phyloP scores from a whole-genome alignment of 1,139 yeast genomes.

The Maudiozyma humilis region DNA sequence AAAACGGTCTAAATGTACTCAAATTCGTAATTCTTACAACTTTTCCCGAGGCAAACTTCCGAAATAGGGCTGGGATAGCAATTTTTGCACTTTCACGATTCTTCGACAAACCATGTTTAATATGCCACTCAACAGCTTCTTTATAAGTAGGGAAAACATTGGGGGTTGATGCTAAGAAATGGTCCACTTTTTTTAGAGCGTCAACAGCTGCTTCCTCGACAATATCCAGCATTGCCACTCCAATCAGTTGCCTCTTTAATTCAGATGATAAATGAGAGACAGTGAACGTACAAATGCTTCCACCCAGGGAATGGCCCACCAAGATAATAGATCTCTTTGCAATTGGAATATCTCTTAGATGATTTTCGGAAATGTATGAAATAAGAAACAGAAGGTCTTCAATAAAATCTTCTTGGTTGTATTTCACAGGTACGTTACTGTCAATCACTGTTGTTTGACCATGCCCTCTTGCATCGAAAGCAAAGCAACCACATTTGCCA shows the following conservation, averaged over 20 bases:
- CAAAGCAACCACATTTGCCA: conserved; percentile 45
- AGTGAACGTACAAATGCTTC: conserved; percentile 62
- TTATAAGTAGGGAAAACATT: conserved; percentile 41
- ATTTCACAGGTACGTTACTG: conserved; percentile 32
- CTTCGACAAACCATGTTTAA: conserved; percentile 45
- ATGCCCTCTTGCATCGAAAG: conserved; percentile 81
- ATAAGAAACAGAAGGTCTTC: conserved; percentile 50
- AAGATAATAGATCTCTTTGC: conserved; percentile 38
- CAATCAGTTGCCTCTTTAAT: conserved; percentile 38
- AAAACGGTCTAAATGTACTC: conserved; percentile 49
- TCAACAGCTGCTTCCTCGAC: conserved; percentile 87
- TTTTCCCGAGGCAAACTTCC: conserved; percentile 20
- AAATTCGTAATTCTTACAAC: conserved; percentile 61
- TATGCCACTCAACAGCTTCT: conserved; percentile 80
- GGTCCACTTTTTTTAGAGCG: conserved; percentile 59
- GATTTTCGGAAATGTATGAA: conserved; percentile 30
- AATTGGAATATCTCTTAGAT: conserved; percentile 24
- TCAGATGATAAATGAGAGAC: conserved; percentile 27
- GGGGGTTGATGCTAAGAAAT: conserved; percentile 58
- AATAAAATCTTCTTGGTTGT: conserved; percentile 44
- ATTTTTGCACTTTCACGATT: conserved; percentile 57
- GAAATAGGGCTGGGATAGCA: conserved; percentile 64
- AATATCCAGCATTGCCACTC: conserved; percentile 75
- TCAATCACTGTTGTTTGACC: conserved; percentile 42
- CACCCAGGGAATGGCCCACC: conserved; percentile 91